Evolutionary conservation across 2,329 filamentous ascomycete genomes (phyloP).

Genomic region (Myrmaecium sp.): DNA sequence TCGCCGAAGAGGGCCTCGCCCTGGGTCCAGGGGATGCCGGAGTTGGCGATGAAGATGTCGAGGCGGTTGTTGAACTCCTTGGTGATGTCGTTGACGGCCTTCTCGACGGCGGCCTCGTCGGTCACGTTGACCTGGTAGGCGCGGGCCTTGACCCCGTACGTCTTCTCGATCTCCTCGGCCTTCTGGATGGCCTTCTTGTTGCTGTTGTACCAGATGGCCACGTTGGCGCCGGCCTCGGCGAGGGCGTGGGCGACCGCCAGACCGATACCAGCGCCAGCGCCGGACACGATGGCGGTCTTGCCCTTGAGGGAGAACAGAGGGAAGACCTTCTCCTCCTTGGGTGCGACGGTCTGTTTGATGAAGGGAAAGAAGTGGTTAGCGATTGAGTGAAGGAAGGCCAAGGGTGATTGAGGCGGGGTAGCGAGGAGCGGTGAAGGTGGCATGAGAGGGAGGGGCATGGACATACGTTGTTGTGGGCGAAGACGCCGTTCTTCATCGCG

Average conservation of each 20-base stretch:
- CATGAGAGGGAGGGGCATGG: too few species aligned
- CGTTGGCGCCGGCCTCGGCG: constrained; percentile 26
- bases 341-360: constrained; percentile 4
- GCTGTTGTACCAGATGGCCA: constrained; percentile 41
- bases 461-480: constrained; percentile 15
- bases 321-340: constrained; percentile 4
- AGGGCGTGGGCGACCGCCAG: constrained; percentile 4
- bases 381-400: too few species aligned
- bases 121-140: constrained; percentile 49
- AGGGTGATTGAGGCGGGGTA: too few species aligned
- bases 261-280: constrained; percentile 36
- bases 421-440: too few species aligned
- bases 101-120: constrained; percentile 36
- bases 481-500: constrained; percentile 18
- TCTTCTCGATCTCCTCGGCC: constrained; percentile 4
- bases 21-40: constrained; percentile 44
- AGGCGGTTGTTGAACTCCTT: constrained; percentile 55
- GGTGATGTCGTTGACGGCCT: constrained; percentile 41
- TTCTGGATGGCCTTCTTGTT: constrained; percentile 43
- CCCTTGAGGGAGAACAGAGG: constrained; percentile 22
- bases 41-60: constrained; percentile 52
- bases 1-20: constrained; percentile 51
- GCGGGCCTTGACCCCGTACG: constrained; percentile 22
- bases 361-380: constrained; percentile 1
- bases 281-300: constrained; percentile 32